Evolutionary conservation across 2,329 filamentous ascomycete genomes (phyloP), one percentile per base, ranked within the genome.

Genomic region (Berkeleyomyces rouxiae): DNA sequence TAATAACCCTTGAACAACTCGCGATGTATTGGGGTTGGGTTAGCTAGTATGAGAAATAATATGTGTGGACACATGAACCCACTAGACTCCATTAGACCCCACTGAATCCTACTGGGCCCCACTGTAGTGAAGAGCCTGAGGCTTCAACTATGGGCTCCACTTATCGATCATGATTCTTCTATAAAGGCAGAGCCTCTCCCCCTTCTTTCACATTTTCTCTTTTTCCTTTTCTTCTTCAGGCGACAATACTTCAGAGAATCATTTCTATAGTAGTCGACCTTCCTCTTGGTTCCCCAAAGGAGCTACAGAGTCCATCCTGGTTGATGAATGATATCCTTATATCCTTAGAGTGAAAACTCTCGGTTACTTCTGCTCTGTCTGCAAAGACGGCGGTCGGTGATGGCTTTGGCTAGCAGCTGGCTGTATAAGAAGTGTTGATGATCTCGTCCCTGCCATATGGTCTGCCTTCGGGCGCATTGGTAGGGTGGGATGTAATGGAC

Each of bases 241-340:
- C 51, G 51, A 62, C 61, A 58, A 58, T 62, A 57, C 51, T 65
- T 65, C 63, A 62, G 76, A 90, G 88, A 91, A 92, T 92, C 88
- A 89, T 88, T 95, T 95, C 87, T 95, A 91, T 90, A 96, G 90
- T 91, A 85, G 81, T 88, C 84, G 84, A 90, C 87, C 82, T 64
- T 80, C 81, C 84, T 89, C 88, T 93, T 86, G 89, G 84, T 86
- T 92, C 83, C 84, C 83, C 82, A 90, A 82, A 87, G 80, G 81
- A 95, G 90, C 88, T 83, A 90, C 87, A 92, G 86, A 90, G 82
- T 84, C 84, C 83, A 92, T 85, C 87, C 88, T 90, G 88, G 88
- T 87, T 88, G 89, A 95, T 93, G 89, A 95, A 75, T 76, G 71
- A 88, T 82, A 86, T 88, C 88, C 87, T 88, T 88, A 84, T 79